phyloP scores from a whole-genome alignment of 768 basidiomycete genomes.

The Porphyrellus cyaneotinctus region DNA sequence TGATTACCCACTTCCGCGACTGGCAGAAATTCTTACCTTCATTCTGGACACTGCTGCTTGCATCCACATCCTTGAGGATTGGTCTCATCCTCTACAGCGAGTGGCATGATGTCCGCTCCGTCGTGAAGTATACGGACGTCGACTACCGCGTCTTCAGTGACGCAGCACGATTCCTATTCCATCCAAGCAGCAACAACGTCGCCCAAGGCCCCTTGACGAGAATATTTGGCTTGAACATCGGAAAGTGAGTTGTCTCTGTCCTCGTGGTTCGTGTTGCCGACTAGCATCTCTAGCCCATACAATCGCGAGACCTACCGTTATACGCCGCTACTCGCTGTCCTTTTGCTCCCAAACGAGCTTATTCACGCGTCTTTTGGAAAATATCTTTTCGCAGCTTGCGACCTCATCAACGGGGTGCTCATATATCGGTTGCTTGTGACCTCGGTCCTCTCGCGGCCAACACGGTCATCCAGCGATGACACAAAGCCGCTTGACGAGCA shows the following conservation, averaged over 20 bases:
- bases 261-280: neutral
- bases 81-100: slow-evolving; percentile 80
- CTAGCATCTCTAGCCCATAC: slow-evolving; percentile 64
- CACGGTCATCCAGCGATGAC: neutral
- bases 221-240: slow-evolving; percentile 43
- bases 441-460: slow-evolving; percentile 39
- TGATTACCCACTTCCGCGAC: neutral
- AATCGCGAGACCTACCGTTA: slow-evolving; percentile 91
- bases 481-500: slow-evolving; percentile 4
- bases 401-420: slow-evolving; percentile 73
- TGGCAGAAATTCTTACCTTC: slow-evolving; percentile 25
- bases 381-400: slow-evolving; percentile 79
- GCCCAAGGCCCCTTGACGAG: slow-evolving; percentile 59
- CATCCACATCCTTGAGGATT: slow-evolving; percentile 58
- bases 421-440: slow-evolving; percentile 60
- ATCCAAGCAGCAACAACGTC: slow-evolving; percentile 44
- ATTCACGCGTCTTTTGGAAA: slow-evolving; percentile 89
- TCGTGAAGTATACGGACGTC: slow-evolving; percentile 96
- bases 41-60: slow-evolving; percentile 50
- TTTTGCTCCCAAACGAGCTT: slow-evolving; percentile 77
- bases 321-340: slow-evolving; percentile 84
- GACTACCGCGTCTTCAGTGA: slow-evolving; percentile 96
- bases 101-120: slow-evolving; percentile 80
- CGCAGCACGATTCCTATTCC: slow-evolving; percentile 68
- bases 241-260: slow-evolving; percentile 62